Base-by-base conservation (phyloP, 768 basidiomycete species). In the Porphyrellus cyaneotinctus region DNA sequence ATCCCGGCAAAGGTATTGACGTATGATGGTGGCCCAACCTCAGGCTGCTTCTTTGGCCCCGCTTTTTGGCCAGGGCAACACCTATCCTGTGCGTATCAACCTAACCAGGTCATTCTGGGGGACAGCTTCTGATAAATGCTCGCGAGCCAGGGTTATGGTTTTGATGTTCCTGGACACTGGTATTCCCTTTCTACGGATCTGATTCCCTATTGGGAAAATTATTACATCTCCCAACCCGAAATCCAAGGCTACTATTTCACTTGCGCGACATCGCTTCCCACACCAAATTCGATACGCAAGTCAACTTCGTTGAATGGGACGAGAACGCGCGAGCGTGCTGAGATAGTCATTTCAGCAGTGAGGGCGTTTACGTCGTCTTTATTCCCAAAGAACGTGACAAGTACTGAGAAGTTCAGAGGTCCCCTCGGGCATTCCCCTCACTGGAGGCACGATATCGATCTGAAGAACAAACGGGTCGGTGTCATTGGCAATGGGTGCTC, bases 401-500 rank as follows among this genome's bases (percentile, higher is more conserved):
- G 47, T 23, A 22, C 22, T 11, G 23, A 37, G 36, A 62, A 58
- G 3, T 85, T 83, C 61, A 65, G 71, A 41, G 84, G 33, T 31
- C 60, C 64, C 12, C 44, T 72, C 17, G 85, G 78, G 70, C 84
- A 85, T 63, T n/a, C n/a, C n/a, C n/a, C n/a, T 80, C 82, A 28
- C 76, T 79, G 20, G 60, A 64, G 78, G 78, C n/a, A n/a, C n/a
- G n/a, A n/a, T 58, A 74, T 84, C 17, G 62, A 73, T 39, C 61
- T 85, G 50, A 68, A 68, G 52, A 77, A 76, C 2, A n/a, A 83
- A 82, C 69, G 73, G 24, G 75, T 87, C 8, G 83, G 78, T 1
- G 78, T 85, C 14, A 78, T 85, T 60, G 84, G 83, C 35, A 84
- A 84, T 60, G 84, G 82, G 4, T 83, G 78, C 55, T 81, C 79